Evolutionary conservation across 495 filamentous ascomycete genomes (phyloP).

Genomic region (Ramalina intermedia): DNA sequence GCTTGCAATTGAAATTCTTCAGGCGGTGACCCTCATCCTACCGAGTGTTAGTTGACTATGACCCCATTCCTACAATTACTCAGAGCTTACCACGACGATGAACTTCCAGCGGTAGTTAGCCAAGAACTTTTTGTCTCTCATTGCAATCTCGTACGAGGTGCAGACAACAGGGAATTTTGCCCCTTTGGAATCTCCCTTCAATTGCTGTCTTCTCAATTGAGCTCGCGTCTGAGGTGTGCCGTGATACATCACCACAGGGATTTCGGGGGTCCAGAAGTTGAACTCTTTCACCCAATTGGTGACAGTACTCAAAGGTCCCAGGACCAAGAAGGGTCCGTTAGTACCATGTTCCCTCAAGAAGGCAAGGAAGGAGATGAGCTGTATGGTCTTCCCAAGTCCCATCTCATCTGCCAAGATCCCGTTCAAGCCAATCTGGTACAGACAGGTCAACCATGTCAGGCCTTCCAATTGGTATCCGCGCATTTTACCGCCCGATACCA

Average conservation of each 20-base stretch:
- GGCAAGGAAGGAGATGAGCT: conserved; percentile 83
- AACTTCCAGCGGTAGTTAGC: conserved; percentile 83
- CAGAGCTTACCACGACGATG: conserved; percentile 68
- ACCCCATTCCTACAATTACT: neutral
- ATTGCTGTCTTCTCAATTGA: conserved; percentile 46
- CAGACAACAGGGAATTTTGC: conserved; percentile 76
- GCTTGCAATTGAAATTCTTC: conserved; percentile 89
- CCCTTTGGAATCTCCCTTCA: conserved; percentile 41
- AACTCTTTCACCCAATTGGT: conserved; percentile 98
- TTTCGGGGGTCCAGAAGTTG: conserved; percentile 69
- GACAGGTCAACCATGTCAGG: conserved; percentile 72
- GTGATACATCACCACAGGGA: conserved; percentile 82
- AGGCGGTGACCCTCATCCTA: conserved; percentile 91
- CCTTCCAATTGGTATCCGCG: conserved; percentile 88
- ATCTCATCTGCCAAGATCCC: conserved; percentile 96
- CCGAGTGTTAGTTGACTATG: conserved; percentile 1
- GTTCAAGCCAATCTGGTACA: conserved; percentile 87
- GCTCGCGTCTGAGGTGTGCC: conserved; percentile 60
- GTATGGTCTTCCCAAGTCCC: conserved; percentile 91
- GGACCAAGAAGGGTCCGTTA: conserved; percentile 79
- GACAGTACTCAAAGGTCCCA: conserved; percentile 79
- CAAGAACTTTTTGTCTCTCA: conserved; percentile 72
- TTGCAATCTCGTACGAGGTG: conserved; percentile 89
- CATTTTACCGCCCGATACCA: conserved; percentile 82
- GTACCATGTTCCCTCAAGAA: conserved; percentile 74